Evolutionary conservation across 1,139 yeast genomes (phyloP), one percentile per base, ranked within the genome.

Genomic region (Candida smagusa): DNA sequence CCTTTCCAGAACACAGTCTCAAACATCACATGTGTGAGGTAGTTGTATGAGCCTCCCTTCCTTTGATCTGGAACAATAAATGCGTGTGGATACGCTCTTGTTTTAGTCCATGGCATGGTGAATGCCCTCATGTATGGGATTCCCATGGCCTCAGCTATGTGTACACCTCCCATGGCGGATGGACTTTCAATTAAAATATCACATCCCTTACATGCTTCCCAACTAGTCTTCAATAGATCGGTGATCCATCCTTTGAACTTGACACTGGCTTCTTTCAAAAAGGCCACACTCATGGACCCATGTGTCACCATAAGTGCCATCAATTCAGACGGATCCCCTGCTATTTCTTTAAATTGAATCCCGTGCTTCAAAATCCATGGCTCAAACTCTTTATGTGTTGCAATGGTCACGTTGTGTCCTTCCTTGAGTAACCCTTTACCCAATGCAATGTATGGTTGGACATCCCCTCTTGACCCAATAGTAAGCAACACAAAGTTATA

Each of bases 71-170:
- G 97, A 4, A 88, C 96, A 52, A 90, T 81, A 48, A 90, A 89
- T 0, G 97, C 97, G 65, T 90, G 97, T 1, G 97, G 97, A 55
- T 90, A 90, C 0, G 96, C 95, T 46, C 95, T 73, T 0, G 97
- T 90, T 48, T 96, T 67, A 0, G 97, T 87, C 97, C 97, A 90
- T 0, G 97, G 97, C 97, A 90, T 90, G 0, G 97, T 92, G 54
- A 90, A 92, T 0, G 97, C 97, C 50, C 97, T 71, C 68, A 86
- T 85, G 55, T 90, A 90, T 0, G 97, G 96, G 37, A 90, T 84
- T 12, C 81, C 78, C 40, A 90, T 62, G 0, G 95, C 95, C 56
- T 90, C 97, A 1, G 97, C 97, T 41, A 92, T 84, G 54, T 90
- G 97, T 30, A 90, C 77, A 8, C 97, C 97, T 8, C 84, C 92